These are phyloP conservation scores for Kodamaea kaohsiungensis DNA, from an alignment of 805 yeast genomes.

Conservation along the genomic window DNA sequence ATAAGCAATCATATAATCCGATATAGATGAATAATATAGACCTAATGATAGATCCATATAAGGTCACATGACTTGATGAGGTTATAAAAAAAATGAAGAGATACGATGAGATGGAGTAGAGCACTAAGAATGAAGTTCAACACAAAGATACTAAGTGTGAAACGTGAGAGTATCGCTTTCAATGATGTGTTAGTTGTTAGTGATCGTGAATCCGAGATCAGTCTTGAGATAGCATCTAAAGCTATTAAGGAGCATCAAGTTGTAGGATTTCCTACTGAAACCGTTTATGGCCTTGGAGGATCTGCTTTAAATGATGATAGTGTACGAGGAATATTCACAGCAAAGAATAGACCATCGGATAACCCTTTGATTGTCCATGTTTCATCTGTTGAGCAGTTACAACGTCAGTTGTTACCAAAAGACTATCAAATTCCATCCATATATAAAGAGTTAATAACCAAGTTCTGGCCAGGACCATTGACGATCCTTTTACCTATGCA, in stretches of 20 bases:
- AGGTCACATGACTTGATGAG: slow-evolving; percentile 2
- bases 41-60: too few species aligned
- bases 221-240: slow-evolving; percentile 59
- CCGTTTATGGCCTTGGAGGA: slow-evolving; percentile 95
- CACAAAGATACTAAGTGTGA: slow-evolving; percentile 52
- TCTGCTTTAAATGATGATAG: slow-evolving; percentile 74
- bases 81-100: not conserved
- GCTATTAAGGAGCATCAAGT: slow-evolving; percentile 54
- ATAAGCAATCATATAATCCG: too few species aligned
- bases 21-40: too few species aligned
- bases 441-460: slow-evolving; percentile 62
- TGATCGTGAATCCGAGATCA: slow-evolving; percentile 52
- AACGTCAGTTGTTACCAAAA: slow-evolving; percentile 53
- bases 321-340: slow-evolving; percentile 74
- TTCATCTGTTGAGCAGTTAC: slow-evolving; percentile 72
- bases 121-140: slow-evolving; percentile 12
- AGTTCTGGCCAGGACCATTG: slow-evolving; percentile 96
- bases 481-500: slow-evolving; percentile 77
- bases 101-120: not conserved
- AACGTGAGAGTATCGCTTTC: slow-evolving; percentile 53
- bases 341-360: slow-evolving; percentile 93
- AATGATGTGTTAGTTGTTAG: slow-evolving; percentile 40
- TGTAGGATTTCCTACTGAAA: slow-evolving; percentile 95
- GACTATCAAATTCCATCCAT: slow-evolving; percentile 61
- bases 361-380: slow-evolving; percentile 93